Conservation (phyloP, 225 moss, liverwort and hornwort species). For the Takakia lepidozioides region DNA sequence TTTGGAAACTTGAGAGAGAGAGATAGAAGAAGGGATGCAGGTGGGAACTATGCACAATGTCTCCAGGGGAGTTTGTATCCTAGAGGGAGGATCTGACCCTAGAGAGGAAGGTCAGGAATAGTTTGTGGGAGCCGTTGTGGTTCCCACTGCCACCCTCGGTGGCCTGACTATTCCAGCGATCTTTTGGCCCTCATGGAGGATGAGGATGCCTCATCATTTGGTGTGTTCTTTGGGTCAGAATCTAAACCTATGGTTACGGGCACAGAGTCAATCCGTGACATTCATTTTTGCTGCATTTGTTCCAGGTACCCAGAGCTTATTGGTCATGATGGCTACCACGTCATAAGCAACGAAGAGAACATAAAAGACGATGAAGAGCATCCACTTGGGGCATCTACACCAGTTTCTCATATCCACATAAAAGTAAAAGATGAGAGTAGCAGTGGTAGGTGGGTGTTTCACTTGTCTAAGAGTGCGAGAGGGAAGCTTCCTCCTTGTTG, state of each 20-base stretch:
- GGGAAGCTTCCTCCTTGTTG: slow-evolving; percentile 36
- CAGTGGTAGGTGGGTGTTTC: slow-evolving; percentile 26
- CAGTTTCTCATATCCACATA: slow-evolving; percentile 12
- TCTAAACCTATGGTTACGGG: too few species aligned
- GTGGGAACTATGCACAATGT: too few species aligned
- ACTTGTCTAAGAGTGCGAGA: slow-evolving; percentile 28
- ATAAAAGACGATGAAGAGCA: slow-evolving; percentile 22
- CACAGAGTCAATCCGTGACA: neutral
- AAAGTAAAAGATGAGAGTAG: slow-evolving; percentile 4
- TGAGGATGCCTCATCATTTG: too few species aligned
- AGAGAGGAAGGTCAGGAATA: too few species aligned
- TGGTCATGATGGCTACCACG: slow-evolving; percentile 47
- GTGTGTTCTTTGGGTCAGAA: too few species aligned
- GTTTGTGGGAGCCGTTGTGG: too few species aligned
- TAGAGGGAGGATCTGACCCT: too few species aligned
- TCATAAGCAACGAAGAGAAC: slow-evolving; percentile 19
- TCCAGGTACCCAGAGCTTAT: slow-evolving; percentile 61
- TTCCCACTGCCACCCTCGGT: too few species aligned
- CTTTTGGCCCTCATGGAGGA: neutral
- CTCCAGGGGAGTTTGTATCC: too few species aligned
- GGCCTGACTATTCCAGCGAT: neutral
- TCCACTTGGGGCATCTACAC: neutral
- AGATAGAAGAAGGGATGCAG: too few species aligned
- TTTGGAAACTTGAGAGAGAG: too few species aligned
- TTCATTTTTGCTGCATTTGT: neutral